These are phyloP conservation scores for Penicillium robsamsonii DNA, from an alignment of 495 filamentous ascomycete genomes.

Conservation along the genomic window DNA sequence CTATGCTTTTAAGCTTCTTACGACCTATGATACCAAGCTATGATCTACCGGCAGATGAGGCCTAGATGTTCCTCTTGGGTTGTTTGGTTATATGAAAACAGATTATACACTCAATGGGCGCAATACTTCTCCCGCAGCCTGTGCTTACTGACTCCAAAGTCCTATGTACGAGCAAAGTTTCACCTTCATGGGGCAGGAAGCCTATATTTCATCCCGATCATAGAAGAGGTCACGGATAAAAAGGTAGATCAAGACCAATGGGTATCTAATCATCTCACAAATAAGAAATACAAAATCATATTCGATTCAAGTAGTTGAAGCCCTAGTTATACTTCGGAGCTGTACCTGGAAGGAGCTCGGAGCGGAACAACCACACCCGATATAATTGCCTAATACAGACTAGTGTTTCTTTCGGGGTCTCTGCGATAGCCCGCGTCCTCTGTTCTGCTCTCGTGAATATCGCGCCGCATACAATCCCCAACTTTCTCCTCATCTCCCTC, in stretches of 20 bases:
- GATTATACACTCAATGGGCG: neutral
- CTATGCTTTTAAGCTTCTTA: neutral
- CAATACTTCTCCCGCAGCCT: neutral
- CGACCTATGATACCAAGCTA: neutral
- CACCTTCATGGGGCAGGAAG: no score
- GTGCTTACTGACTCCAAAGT: neutral
- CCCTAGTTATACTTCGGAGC: no score
- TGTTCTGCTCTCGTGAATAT: conserved; percentile 39
- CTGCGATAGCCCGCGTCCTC: conserved; percentile 36
- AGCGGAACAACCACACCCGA: conserved; percentile 30
- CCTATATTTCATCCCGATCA: no score
- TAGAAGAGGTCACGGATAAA: no score
- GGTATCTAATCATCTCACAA: no score
- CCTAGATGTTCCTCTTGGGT: neutral
- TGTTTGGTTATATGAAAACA: neutral
- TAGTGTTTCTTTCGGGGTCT: conserved; percentile 47
- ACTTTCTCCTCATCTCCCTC: conserved; percentile 40
- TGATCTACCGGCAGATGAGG: neutral
- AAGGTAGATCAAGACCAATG: no score
- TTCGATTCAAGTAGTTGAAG: no score
- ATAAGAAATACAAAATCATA: no score
- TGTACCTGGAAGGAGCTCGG: conserved; percentile 15
- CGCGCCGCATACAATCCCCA: conserved; percentile 33
- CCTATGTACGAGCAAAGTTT: no score
- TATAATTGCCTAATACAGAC: conserved; percentile 31